Evolutionary conservation across 2,329 filamentous ascomycete genomes (phyloP), one percentile per base, ranked within the genome.

Genomic region (Grosmannia huntii): DNA sequence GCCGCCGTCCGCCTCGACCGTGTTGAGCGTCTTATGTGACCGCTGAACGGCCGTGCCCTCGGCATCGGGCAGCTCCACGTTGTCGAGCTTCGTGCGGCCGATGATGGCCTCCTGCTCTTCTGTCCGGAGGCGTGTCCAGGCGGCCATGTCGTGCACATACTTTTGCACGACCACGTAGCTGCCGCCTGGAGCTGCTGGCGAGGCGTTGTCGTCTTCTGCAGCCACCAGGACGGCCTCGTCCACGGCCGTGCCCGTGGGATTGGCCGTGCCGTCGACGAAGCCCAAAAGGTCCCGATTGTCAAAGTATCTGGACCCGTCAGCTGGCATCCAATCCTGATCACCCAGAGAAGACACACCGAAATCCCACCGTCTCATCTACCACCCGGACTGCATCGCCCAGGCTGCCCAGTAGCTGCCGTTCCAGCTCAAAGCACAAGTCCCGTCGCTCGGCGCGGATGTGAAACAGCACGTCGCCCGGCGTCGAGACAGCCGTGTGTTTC

Each of bases 141-240:
- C 68, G 12, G 67, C 67, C 44, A 83, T 64, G 62, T 82, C 69
- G 64, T 82, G 79, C 11, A 80, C 62, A 63, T 83, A 83, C 62
- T 83, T 83, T 62, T 83, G 80, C 0, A 82, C 72, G 0, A 83
- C 79, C 33, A 83, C 69, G 60, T 83, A 83, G 65, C 79, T 82
- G 1, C 80, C 80, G 1, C 77, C 78, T 1, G 66, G 59, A 2
- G 66, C 57, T n/a, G 75, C 67, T 31, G 74, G 66, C n/a, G 19
- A 33, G 4, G 19, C 2, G 4, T 4, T 14, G 50, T 75, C 67
- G 7, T 50, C 55, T 48, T 69, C 68, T 1, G 70, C 65, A 19
- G 51, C 23, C 11, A 81, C 66, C 1, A 82, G 66, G 2, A 77
- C 71, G 0, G 78, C 68, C 1, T 68, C 68, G 0, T 68, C 64